Percentiles rank a stretch among this genome's conserved stretches.
These are phyloP conservation scores for Hyphodiscus hymeniophilus DNA, from an alignment of 495 filamentous ascomycete species.

Conservation along the genomic window DNA sequence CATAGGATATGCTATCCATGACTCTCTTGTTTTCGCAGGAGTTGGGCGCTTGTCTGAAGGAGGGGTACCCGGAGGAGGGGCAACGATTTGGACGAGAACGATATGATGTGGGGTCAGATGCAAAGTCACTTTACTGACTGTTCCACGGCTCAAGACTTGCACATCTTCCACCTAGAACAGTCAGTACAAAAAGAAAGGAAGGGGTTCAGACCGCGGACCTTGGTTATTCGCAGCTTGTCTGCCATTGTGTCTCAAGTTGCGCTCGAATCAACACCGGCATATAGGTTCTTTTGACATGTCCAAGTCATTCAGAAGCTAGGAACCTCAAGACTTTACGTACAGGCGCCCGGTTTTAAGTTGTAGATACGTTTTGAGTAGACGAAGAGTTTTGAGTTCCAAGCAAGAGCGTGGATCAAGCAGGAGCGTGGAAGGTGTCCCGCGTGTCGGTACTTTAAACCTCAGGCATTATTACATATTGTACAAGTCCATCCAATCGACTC, in stretches of 20 bases:
- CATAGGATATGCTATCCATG: constrained; percentile 92
- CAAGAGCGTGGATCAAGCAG: too few species aligned
- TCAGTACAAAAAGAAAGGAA: neutral
- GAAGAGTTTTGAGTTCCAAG: too few species aligned
- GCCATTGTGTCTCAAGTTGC: constrained; percentile 14
- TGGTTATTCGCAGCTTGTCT: constrained; percentile 20
- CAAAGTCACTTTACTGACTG: constrained; percentile 33
- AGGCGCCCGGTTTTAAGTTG: too few species aligned
- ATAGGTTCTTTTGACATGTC: constrained; percentile 10
- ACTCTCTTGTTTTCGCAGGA: constrained; percentile 47
- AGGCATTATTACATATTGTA: too few species aligned
- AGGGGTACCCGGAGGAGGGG: constrained; percentile 9
- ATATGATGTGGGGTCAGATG: constrained; percentile 37
- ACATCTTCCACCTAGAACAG: constrained; percentile 31
- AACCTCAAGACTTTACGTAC: too few species aligned
- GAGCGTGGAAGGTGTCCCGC: too few species aligned
- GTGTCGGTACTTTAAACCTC: too few species aligned
- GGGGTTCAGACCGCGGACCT: constrained; percentile 9
- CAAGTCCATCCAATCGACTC: too few species aligned
- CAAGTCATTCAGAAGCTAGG: neutral
- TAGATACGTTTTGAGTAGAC: too few species aligned
- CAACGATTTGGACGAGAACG: constrained; percentile 27
- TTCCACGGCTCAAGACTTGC: constrained; percentile 35
- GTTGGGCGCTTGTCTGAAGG: neutral
- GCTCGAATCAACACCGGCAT: constrained; percentile 4